These are phyloP conservation scores for Staphylotrichum longicolle DNA, from an alignment of 495 filamentous ascomycete genomes.

Conservation along the genomic window DNA sequence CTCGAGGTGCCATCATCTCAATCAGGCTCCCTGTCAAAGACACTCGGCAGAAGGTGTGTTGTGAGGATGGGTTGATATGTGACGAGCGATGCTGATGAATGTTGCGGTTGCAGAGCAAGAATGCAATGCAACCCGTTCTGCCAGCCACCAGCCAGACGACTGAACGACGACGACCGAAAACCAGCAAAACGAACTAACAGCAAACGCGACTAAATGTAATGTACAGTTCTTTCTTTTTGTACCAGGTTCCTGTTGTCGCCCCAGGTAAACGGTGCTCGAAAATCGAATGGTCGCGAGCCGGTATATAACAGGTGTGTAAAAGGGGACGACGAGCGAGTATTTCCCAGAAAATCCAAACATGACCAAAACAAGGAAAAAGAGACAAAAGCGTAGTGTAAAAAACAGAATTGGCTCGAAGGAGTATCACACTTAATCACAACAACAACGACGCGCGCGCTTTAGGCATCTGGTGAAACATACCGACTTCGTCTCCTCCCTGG, in stretches of 20 bases:
- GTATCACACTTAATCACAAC: constrained; percentile 55
- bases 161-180: constrained; percentile 42
- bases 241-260: constrained; percentile 39
- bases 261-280: constrained; percentile 35
- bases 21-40: constrained; percentile 24
- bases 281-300: constrained; percentile 38
- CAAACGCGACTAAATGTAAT: constrained; percentile 43
- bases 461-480: constrained; percentile 88
- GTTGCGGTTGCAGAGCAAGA: constrained; percentile 28
- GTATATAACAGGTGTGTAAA: constrained; percentile 45
- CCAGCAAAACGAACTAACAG: constrained; percentile 41
- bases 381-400: constrained; percentile 23
- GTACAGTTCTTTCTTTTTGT: constrained; percentile 44
- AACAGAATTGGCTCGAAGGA: constrained; percentile 36
- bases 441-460: constrained; percentile 40
- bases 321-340: constrained; percentile 32
- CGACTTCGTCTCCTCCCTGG: constrained; percentile 79
- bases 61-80: constrained; percentile 39
- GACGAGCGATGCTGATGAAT: constrained; percentile 38
- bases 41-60: constrained; percentile 13
- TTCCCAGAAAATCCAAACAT: constrained; percentile 30
- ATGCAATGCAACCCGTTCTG: constrained; percentile 32
- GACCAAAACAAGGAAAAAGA: constrained; percentile 30
- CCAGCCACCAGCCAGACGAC: constrained; percentile 42
- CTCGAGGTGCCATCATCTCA: constrained; percentile 25